Evolutionary conservation across 306 rosid species (phyloP).

Genomic region (barrel medic (Medicago truncatula)): MtrunA17r5.0-ANR NC_053048.1:42544001-42544500

Average conservation of each 20-base stretch:
- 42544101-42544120: slow-evolving; percentile 62
- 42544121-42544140: slow-evolving; percentile 45
- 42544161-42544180: slow-evolving; percentile 30
- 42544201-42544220: slow-evolving; percentile 28
- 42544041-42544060: slow-evolving; percentile 88
- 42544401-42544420: slow-evolving; percentile 6
- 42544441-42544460: slow-evolving; percentile 20
- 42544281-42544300: slow-evolving; percentile 12
- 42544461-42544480: slow-evolving; percentile 5
- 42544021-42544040: slow-evolving; percentile 78
- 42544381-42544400: slow-evolving; percentile 9
- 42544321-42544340: slow-evolving; percentile 8
- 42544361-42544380: neutral
- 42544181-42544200: slow-evolving; percentile 24
- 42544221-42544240: slow-evolving; percentile 13
- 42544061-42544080: slow-evolving; percentile 82
- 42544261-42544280: neutral
- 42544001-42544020: slow-evolving; percentile 75
- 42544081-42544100: slow-evolving; percentile 86
- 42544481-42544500: slow-evolving; percentile 25
- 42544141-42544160: slow-evolving; percentile 36
- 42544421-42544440: slow-evolving; percentile 19
- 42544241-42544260: neutral
- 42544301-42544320: slow-evolving; percentile 4
- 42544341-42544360: slow-evolving; percentile 13